These are phyloP conservation scores for Pichia nanzhaoensis DNA, from an alignment of 805 yeast genomes.

Conservation along the genomic window DNA sequence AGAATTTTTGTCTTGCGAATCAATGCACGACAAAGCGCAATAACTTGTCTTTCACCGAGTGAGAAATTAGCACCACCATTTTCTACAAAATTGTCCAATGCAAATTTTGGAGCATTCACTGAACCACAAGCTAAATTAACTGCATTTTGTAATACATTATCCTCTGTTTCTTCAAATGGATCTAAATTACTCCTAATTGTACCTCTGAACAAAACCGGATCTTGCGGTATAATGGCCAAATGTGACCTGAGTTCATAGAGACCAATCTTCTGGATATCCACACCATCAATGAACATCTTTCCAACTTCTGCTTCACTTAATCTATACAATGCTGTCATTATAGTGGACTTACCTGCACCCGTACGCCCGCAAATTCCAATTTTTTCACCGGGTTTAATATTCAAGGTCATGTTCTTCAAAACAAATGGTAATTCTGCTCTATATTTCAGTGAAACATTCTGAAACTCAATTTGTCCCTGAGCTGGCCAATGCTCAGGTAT, in stretches of 20 bases:
- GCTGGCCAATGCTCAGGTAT: slow-evolving; percentile 44
- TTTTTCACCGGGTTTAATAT: slow-evolving; percentile 50
- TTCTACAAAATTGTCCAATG: slow-evolving; percentile 50
- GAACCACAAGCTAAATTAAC: no score
- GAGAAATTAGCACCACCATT: slow-evolving; percentile 68
- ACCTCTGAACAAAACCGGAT: slow-evolving; percentile 60
- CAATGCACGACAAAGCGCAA: slow-evolving; percentile 65
- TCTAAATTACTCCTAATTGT: slow-evolving; percentile 52
- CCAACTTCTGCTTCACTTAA: slow-evolving; percentile 51
- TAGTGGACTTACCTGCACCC: slow-evolving; percentile 74
- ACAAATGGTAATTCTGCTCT: slow-evolving; percentile 57
- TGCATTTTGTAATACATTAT: slow-evolving; percentile 34
- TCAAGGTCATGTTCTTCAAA: slow-evolving; percentile 38
- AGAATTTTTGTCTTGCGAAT: slow-evolving; percentile 55
- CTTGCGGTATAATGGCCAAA: slow-evolving; percentile 64
- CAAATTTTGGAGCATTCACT: slow-evolving; percentile 50
- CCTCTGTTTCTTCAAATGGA: slow-evolving; percentile 48
- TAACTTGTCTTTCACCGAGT: slow-evolving; percentile 62
- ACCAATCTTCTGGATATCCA: slow-evolving; percentile 47
- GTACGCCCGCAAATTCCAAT: slow-evolving; percentile 86
- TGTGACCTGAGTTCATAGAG: slow-evolving; percentile 48
- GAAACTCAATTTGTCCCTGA: slow-evolving; percentile 39
- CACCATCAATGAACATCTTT: slow-evolving; percentile 46
- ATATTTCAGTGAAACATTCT: slow-evolving; percentile 45
- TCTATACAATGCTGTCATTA: slow-evolving; percentile 56